Evolutionary conservation across 805 yeast species (phyloP), one percentile per base, ranked within the genome.

Genomic region (Metschnikowia cerradonensis): DNA sequence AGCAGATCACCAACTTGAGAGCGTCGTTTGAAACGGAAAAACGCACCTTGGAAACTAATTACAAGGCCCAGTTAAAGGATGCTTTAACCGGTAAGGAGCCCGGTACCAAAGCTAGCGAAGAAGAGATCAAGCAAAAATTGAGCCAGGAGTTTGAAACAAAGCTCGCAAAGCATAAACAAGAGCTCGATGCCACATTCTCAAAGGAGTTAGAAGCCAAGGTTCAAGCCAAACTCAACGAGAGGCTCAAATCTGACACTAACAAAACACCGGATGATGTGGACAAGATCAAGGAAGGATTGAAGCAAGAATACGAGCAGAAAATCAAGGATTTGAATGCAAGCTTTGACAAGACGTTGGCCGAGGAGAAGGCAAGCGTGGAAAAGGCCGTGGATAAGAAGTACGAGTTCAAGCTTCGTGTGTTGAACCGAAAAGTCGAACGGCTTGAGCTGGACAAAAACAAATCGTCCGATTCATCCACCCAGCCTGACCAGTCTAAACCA

Each of bases 321-420:
- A 58, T 65, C 33, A 50, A 33, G n/a, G 48, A 50, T n/a, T 56
- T 65, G 44, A 61, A 63, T 37, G 48, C 54, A 30, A 62, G 61
- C 10, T 65, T 64, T 38, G 60, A 58, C 22, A 51, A 51, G 46
- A 50, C 47, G 39, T 43, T 64, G 47, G 53, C 53, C 5, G 46
- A 42, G 5, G 52, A 57, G 52, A 67, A 65, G 48, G 74, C 71
- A 32, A 77, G 73, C 42, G 75, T 78, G 2, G 68, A 79, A 45
- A 70, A 72, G 48, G 78, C 79, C 23, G 77, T 80, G 40, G 78
- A 79, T 45, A 79, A 81, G 61, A 83, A 82, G 59, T 77, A 76
- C 44, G 85, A 79, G 52, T 77, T 86, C 64, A 78, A 82, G 57
- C 75, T 77, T 50, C 78, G 75, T 52, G 76, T 85, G 64, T 69